Evolutionary conservation across 2,329 filamentous ascomycete species (phyloP), one percentile per base, ranked within the genome.

Genomic region (Cercospora nicotianae): DNA sequence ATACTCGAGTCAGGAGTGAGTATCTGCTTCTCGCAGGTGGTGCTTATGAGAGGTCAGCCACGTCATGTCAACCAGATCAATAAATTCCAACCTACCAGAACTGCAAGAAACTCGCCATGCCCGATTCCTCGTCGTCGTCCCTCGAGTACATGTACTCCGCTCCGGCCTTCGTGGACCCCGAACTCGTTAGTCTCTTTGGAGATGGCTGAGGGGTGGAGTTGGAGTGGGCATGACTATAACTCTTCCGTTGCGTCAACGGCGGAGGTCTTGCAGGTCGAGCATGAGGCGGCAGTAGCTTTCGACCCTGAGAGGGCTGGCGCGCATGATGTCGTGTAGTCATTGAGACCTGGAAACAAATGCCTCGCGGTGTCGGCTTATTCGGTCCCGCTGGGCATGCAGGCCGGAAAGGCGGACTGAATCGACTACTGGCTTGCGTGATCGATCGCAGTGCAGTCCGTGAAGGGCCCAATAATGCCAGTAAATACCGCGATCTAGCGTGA

Each of bases 21-120:
- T 73, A 90, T 89, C 79, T 89, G 87, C 77, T 84, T 88, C 77
- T 90, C 87, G 78, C 87, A 90, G 75, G 85, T 88, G 70, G 87
- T 85, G 79, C 87, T 89, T 75, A 58, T 51, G 30, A 13, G 23
- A 48, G 33, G 61, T 71, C 57, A 69, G 69, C 42, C 61, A 51
- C 60, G 64, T 16, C 30, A 18, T 57, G 16, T 62, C 45, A 48
- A 45, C 30, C 23, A 16, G 18, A 33, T 31, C 9, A 31, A 30
- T 30, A 18, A 62, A 9, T 23, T 16, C n/a, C 13, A 45, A 69
- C 80, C 64, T 76, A 85, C 84, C 84, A 86, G 77, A 81, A 86
- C 69, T 86, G 83, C 70, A 84, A 72, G 71, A 86, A 85, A 75
- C 82, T 83, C 63, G 82, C 82, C 82, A 85, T 85, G 71, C 79